phyloP scores from a whole-genome alignment of 257 asterid genomes.

The Datura wrightii region DNA sequence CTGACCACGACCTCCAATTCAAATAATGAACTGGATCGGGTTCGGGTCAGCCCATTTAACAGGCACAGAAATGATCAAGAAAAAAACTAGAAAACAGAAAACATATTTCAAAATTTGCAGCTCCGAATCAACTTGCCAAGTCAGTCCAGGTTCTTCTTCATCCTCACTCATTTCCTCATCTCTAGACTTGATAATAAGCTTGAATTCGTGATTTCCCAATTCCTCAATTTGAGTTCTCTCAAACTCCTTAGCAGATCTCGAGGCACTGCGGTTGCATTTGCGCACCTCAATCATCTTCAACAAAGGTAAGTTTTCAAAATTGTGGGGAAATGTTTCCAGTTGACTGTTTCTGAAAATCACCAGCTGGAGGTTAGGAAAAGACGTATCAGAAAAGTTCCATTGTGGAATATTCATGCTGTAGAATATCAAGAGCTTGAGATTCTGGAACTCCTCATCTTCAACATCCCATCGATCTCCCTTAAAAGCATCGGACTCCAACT shows the following conservation, averaged over 20 bases:
- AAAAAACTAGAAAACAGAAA: not conserved
- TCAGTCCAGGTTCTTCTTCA: not conserved
- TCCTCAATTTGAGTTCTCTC: not conserved
- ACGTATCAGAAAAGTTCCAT: not conserved
- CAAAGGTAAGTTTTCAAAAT: not conserved
- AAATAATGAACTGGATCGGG: not conserved
- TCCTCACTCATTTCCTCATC: not conserved
- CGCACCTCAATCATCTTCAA: not conserved
- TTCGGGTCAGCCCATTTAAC: not conserved
- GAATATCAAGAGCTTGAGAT: slow-evolving; percentile 10
- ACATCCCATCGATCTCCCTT: slow-evolving; percentile 21
- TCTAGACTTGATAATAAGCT: not conserved
- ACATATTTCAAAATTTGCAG: not conserved
- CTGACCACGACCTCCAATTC: not conserved
- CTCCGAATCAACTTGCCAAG: not conserved
- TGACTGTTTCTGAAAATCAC: slow-evolving; percentile 6
- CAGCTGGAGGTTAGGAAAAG: not conserved
- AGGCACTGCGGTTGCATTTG: not conserved
- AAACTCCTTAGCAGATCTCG: not conserved
- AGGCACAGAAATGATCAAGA: not conserved
- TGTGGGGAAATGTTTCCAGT: not conserved
- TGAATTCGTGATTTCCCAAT: not conserved
- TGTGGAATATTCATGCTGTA: not conserved
- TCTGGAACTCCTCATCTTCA: not conserved
- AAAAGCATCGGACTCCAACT: slow-evolving; percentile 18